Evolutionary conservation across 768 basidiomycete species (phyloP), one percentile per base, ranked within the genome.

Genomic region (Tricholoma sp.): DNA sequence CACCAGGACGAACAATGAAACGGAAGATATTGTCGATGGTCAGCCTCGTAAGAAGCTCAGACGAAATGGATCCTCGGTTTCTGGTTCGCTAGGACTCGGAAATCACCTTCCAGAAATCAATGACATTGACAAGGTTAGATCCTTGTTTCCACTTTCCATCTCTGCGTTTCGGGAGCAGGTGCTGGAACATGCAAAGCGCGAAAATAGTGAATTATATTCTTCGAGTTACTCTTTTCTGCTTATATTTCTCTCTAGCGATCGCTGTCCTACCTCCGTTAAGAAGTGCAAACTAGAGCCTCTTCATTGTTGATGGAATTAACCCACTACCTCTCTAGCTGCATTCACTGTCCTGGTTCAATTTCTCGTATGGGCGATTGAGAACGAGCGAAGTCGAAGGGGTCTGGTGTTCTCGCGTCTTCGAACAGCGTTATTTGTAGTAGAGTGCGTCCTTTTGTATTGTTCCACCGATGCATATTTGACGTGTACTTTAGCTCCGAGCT

Each of bases 101-200:
- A 65, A 72, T 54, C 68, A 70, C 57, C 70, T 74, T 47, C 72
- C 73, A 0, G 71, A 74, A 61, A 63, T 72, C 29, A 59, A 62
- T 41, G 63, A 72, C 51, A 55, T 58, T n/a, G 63, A 65, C 36
- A 65, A 64, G 29, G 47, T 54, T n/a, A 42, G 55, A 49, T 29
- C 28, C 7, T 47, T 29, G 6, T 1, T 49, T 49, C 59, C 58
- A 34, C 45, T 59, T 17, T 63, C 61, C 17, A 44, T 62, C 44
- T 55, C 57, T 4, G 60, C 55, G 5, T 57, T 67, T 32, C 63
- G 60, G 51, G 67, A 71, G 45, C 61, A 66, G 51, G 61, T 76
- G 15, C 56, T 72, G 29, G 66, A 70, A 20, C 65, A 67, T 33
- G 69, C 68, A 18, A 72, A 69, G 56, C 58, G 55, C 13, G 64